Evolutionary conservation across 2,329 filamentous ascomycete genomes (phyloP), one percentile per base, ranked within the genome.

Genomic region (Alternaria panax): DNA sequence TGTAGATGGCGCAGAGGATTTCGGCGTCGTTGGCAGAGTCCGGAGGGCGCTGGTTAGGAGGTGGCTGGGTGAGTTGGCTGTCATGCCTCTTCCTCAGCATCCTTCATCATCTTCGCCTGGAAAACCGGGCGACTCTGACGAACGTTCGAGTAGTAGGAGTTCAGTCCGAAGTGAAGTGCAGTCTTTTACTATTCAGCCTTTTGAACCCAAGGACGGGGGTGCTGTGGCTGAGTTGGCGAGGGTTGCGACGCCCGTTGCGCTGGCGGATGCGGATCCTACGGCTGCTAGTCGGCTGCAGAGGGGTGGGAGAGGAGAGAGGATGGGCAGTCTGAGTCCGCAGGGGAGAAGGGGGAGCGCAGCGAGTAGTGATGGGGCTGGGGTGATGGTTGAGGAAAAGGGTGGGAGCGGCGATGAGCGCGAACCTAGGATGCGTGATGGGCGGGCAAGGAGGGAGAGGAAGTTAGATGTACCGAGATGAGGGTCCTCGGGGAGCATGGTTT

Each of bases 371-470:
- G 72, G 70, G 16, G 72, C 69, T 3, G 78, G 74, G 5, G 64
- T 80, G n/a, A 80, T 80, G 76, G 71, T 80, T 3, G 79, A 80
- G 60, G 78, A 80, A 63, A 72, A 75, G 54, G 73, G 73, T 11
- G 50, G 30, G 22, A 32, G 38, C 40, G 47, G 34, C 34, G 43
- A 54, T 24, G 27, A 54, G 4, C 36, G 36, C 18, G 18, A 40
- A 11, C 11, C 36, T 4, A 40, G 36, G 16, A 18, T 22, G 20
- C 20, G 38, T 41, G 20, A 24, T 24, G 12, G 38, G 8, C 38
- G 20, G 12, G 38, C 0, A 8, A 22, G 38, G 1, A 24, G 20
- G 18, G 38, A 24, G 38, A 41, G 20, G 12, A 16, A 11, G 7
- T 24, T 41, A 7, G 20, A 41, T 24, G 20, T 41, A 41, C 38